Evolutionary conservation across 805 yeast species (phyloP), one percentile per base, ranked within the genome.

Genomic region (Lipomyces chichibuensis): DNA sequence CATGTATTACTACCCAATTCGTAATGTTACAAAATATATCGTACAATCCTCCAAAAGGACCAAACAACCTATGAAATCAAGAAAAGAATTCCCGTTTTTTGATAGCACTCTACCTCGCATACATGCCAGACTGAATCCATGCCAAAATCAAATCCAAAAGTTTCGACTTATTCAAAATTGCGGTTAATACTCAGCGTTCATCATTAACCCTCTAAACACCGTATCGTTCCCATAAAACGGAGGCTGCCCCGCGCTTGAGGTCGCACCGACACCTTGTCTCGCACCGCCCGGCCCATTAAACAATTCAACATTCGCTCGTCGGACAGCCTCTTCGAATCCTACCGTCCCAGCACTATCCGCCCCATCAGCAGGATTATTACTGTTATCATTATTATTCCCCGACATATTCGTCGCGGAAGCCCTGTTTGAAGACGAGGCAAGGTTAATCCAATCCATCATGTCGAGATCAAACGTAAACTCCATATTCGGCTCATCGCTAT

Each of bases 381-480:
- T 59, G 27, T 49, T 61, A 6, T 32, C 13, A 9, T 53, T 63
- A 27, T 53, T 33, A 23, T 62, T 27, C 17, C 51, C 55, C 8
- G 59, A 20, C 4, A 57, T 27, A 25, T 54, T 32, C 20, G 57
- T 37, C 8, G 39, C 17, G 46, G n/a, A 29, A 29, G 59, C 46
- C 17, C 62, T n/a, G 25, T 53, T 58, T 5, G 54, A 27, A 3
- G 67, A 52, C 33, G 71, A 65, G 17, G 71, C 71, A 51, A 67
- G 64, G 54, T 66, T 68, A 23, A 68, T 65, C 71, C 71, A 68
- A 35, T 68, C 69, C 71, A 68, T 68, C 71, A 68, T 68, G 55
- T 68, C 71, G 20, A 68, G 43, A 60, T 68, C 71, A 60, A 68
- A 68, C 9, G 61, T 59, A 46, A 68, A 68, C 23, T 68, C 71